phyloP scores from a whole-genome alignment of 2,329 filamentous ascomycete genomes.

The Akanthomyces lecanii region DNA sequence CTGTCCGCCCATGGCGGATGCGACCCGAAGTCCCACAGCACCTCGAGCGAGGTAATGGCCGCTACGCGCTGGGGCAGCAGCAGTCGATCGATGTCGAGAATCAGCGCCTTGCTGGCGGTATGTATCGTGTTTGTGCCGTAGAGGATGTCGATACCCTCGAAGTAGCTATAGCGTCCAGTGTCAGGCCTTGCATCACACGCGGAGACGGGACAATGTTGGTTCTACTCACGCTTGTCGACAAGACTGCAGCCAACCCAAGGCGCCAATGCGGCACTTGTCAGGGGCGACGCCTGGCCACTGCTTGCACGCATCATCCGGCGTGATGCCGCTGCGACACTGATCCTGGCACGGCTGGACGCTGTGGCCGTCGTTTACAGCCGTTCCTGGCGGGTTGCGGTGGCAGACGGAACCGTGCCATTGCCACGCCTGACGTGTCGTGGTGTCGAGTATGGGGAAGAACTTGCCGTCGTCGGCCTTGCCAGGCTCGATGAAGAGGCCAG shows the following conservation, averaged over 20 bases:
- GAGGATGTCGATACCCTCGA: slow-evolving; percentile 28
- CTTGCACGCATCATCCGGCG: slow-evolving; percentile 18
- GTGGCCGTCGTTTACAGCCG: not conserved
- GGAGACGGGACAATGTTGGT: not conserved
- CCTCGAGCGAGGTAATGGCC: slow-evolving; percentile 23
- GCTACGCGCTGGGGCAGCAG: slow-evolving; percentile 23
- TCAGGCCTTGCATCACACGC: not conserved
- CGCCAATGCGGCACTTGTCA: slow-evolving; percentile 24
- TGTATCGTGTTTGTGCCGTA: slow-evolving; percentile 29
- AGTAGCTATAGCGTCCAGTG: slow-evolving; percentile 21
- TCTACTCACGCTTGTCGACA: slow-evolving; percentile 28
- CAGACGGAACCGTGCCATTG: slow-evolving; percentile 26
- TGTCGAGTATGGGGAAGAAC: slow-evolving; percentile 5
- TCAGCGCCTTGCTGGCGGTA: slow-evolving; percentile 21
- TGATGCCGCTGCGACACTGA: slow-evolving; percentile 20
- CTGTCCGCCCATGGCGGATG: slow-evolving; percentile 14
- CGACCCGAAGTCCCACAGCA: slow-evolving; percentile 24
- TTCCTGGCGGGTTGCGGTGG: slow-evolving; percentile 21
- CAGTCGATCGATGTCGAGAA: slow-evolving; percentile 19
- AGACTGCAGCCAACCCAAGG: slow-evolving; percentile 29
- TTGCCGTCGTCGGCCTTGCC: slow-evolving; percentile 12
- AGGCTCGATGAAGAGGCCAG: slow-evolving; percentile 8
- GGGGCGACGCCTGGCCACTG: slow-evolving; percentile 22
- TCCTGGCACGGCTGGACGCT: slow-evolving; percentile 20
- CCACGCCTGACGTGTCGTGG: slow-evolving; percentile 21